phyloP scores from a whole-genome alignment of 2,329 filamentous ascomycete genomes.

The Pestalotiopsis fici region DNA sequence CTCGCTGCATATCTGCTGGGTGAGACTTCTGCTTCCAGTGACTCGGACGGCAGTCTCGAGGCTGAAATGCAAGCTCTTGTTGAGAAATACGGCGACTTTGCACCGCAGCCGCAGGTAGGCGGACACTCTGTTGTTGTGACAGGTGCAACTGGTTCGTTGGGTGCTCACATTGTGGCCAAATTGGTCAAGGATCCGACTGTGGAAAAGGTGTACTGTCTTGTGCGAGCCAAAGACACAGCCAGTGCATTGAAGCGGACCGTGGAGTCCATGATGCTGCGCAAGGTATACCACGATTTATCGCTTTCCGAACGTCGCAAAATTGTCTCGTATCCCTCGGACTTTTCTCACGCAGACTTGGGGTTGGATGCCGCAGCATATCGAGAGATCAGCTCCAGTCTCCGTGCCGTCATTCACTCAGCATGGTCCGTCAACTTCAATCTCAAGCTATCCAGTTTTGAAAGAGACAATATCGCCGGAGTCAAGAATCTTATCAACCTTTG shows the following conservation, averaged over 20 bases:
- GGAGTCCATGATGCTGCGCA: conserved; percentile 24
- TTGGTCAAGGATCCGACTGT: conserved; percentile 59
- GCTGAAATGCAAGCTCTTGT: conserved; percentile 48
- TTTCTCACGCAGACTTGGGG: conserved; percentile 41
- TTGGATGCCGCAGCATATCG: conserved; percentile 28
- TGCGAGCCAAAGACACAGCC: conserved; percentile 38
- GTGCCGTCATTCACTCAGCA: conserved; percentile 49
- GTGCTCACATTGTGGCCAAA: conserved; percentile 60
- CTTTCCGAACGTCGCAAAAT: conserved; percentile 29
- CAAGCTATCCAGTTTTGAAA: conserved; percentile 48
- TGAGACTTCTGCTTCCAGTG: not conserved
- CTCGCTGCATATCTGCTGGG: conserved; percentile 44
- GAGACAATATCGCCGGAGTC: conserved; percentile 44
- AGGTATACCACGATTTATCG: conserved; percentile 30
- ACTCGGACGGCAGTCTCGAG: conserved; percentile 25
- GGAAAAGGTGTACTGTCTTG: conserved; percentile 50
- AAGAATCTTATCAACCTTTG: conserved; percentile 42
- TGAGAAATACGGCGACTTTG: conserved; percentile 40
- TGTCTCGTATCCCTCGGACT: conserved; percentile 37
- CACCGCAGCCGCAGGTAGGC: conserved; percentile 16
- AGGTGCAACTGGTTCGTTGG: conserved; percentile 66
- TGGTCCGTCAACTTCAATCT: conserved; percentile 62
- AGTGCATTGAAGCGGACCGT: conserved; percentile 21
- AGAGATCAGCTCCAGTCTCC: conserved; percentile 32
- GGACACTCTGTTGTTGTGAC: conserved; percentile 48